Base-by-base conservation (phyloP, 345 rosid species). In the Dipteronia dyeriana region DNA sequence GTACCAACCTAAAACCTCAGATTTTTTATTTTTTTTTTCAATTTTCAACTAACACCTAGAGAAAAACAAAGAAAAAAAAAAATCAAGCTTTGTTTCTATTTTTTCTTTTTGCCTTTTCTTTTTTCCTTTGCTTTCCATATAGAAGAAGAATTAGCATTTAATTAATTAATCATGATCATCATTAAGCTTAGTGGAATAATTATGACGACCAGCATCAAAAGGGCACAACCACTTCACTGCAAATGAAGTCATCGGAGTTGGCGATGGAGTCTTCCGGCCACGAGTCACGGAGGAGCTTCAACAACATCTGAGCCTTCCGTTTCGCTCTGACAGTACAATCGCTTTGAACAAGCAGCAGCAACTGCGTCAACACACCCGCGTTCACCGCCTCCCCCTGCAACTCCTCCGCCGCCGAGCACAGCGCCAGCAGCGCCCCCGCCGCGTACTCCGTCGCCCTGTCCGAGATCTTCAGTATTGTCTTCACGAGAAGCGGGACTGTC, bases 251-350 rank as follows among this genome's bases (percentile, higher is more conserved):
- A 70, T 95, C 89, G 43, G 97, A 91, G 79, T 87, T 80, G 9
- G 82, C 91, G 19, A 66, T 71, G 2, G 90, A 84, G 53, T 89
- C 88, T 14, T 82, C 90, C 5, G 97, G 97, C 99, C 99, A 96
- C 6, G 90, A 87, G 66, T 94, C 93, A 79, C 97, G 83, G 2
- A 96, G 83, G 78, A 91, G 81, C 84, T 96, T 96, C 78, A 96
- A 80, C 82, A 96, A 70, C 91, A 87, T 77, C 87, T 96, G 99
- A 9, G 99, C 97, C 85, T 96, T 96, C 82, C 98, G 83, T 89
- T 96, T 96, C 1, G 99, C 99, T 45, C 99, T 84, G 57, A 90
- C 98, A 87, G 98, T 96, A 81, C 99, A 96, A 23, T 94, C 97
- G 61, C 97, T 92, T 81, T 96, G 99, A 77, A 94, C 98, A 70